These are phyloP conservation scores for Theobroma grandiflorum DNA, from an alignment of 441 rosid genomes.

Conservation along the genomic window DNA sequence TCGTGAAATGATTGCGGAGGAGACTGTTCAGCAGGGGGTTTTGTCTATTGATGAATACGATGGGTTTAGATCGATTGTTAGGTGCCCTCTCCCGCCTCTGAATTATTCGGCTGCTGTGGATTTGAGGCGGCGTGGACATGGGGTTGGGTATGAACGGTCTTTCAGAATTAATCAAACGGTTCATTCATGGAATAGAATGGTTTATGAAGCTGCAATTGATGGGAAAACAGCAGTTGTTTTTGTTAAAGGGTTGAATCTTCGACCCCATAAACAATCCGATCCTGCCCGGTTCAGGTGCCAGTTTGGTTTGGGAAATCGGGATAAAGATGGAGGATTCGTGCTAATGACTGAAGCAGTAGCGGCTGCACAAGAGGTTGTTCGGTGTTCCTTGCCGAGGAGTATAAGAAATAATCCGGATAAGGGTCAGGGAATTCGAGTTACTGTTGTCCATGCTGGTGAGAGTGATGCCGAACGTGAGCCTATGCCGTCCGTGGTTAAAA, in stretches of 20 bases:
- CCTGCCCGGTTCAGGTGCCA: conserved; percentile 73
- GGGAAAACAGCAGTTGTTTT: conserved; percentile 73
- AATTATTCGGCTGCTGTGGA: conserved; percentile 68
- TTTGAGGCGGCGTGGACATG: conserved; percentile 57
- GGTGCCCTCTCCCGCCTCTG: conserved; percentile 72
- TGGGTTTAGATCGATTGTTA: conserved; percentile 62
- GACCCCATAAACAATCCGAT: conserved; percentile 75
- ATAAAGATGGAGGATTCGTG: conserved; percentile 45
- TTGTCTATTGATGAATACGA: conserved; percentile 65
- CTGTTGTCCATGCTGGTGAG: conserved; percentile 42
- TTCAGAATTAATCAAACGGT: conserved; percentile 40
- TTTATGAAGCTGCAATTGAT: conserved; percentile 80
- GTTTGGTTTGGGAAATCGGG: conserved; percentile 54
- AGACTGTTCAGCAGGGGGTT: conserved; percentile 39
- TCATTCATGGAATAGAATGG: conserved; percentile 71
- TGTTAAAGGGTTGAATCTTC: conserved; percentile 86
- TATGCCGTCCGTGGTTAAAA: conserved; percentile 57
- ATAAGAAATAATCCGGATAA: conserved; percentile 51
- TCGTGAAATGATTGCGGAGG: conserved; percentile 23
- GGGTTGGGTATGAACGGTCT: conserved; percentile 32
- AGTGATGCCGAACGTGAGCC: conserved; percentile 36
- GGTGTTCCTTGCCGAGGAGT: conserved; percentile 79
- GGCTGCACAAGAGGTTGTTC: conserved; percentile 90
- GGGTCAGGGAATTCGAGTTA: conserved; percentile 62
- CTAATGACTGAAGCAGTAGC: conserved; percentile 64